Base-by-base conservation (phyloP, 768 basidiomycete species). In the Punctularia strigosozonata region DNA sequence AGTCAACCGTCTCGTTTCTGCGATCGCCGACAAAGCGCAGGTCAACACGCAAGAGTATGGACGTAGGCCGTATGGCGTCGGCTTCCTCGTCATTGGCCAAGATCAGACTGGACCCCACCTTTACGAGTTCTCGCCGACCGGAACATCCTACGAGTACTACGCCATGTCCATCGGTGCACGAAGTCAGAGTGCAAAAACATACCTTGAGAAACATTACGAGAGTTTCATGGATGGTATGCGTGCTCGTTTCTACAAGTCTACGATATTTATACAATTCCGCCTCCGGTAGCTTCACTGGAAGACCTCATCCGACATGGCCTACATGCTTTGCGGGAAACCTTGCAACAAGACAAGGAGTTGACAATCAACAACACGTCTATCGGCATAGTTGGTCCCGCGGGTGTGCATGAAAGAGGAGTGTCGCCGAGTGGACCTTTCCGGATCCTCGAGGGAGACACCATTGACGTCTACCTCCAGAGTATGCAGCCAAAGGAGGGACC, bases 31-130 rank as follows among this genome's bases (percentile, higher is more conserved):
- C 55, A 95, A 92, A 75, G 94, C 95, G 0, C 95, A 99, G 60
- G 83, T 90, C 25, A 99, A 98, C 61, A 99, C 95, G 2, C 94
- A 98, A 63, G 88, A 95, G 59, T 98, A 99, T 56, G 95, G 95
- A 41, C 76, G 88, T 46, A 74, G 95, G 40, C 95, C 95, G 2
- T 99, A 99, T 50, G 95, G 95, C 58, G 95, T 99, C 8, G 95
- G 95, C 5, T 94, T 98, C 69, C 82, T 99, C 34, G 94, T 99
- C 46, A 83, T 95, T 46, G 95, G 95, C 7, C 77, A 84, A 52
- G 95, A 98, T 60, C 83, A 92, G 53, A 77, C 82, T n/a, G 95
- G 95, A 3, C 92, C 95, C 4, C 95, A 98, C 60, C 75, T 99
- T 26, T 97, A 88, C 61, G 95, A 98, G 60, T 98, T 99, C 66